Evolutionary conservation across 1,284 basidiomycete species (phyloP).

Genomic region (Sanghuangporus weigelae): DNA sequence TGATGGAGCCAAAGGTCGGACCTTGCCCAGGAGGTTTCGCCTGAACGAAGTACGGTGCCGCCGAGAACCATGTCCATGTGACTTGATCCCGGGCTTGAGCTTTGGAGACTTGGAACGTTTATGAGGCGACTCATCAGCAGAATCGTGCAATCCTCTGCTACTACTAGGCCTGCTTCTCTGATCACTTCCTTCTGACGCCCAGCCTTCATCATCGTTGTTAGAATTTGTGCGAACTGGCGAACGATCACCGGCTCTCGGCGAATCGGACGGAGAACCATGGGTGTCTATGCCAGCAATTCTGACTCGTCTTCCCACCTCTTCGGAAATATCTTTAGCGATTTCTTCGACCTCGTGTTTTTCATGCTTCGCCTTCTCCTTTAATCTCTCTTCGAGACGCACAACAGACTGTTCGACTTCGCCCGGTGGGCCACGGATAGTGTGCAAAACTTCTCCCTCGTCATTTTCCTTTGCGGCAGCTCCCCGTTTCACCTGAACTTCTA

Average conservation of each 20-base stretch:
- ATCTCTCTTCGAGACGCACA: neutral
- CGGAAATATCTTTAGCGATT: neutral
- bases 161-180: conserved; percentile 17
- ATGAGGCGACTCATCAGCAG: neutral
- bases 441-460: conserved; percentile 1
- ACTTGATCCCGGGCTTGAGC: conserved; percentile 2
- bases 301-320: conserved; percentile 3
- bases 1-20: neutral
- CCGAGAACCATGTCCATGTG: neutral
- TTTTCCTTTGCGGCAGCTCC: conserved; percentile 11
- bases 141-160: neutral
- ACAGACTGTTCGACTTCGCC: conserved; percentile 4
- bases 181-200: conserved; percentile 39
- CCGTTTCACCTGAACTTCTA: conserved; percentile 29
- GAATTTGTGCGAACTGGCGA: conserved; percentile 8
- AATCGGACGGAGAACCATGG: neutral
- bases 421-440: conserved; percentile 1
- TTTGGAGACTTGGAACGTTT: conserved; percentile 14
- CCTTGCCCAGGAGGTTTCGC: conserved; percentile 8
- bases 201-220: conserved; percentile 40
- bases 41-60: conserved; percentile 16
- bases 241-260: conserved; percentile 19
- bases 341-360: conserved; percentile 10
- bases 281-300: neutral
- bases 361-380: neutral